Base-by-base conservation (phyloP, 1,139 yeast genomes). In the Meyerozyma sp. region DNA sequence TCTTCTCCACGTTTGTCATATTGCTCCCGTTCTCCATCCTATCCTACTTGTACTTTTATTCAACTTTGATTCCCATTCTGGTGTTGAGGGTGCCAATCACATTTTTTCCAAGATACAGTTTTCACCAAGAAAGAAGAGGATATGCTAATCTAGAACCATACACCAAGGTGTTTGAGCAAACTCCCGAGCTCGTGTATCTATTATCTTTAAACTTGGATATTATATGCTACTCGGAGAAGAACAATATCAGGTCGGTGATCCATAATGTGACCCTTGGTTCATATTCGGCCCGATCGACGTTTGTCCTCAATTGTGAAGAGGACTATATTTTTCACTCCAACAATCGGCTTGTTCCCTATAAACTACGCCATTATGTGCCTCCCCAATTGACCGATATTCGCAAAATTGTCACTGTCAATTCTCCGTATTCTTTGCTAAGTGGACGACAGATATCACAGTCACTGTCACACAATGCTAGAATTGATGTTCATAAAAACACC, bases 321-420 rank as follows among this genome's bases (percentile, higher is more conserved):
- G 47, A 63, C 11, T 49, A 46, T 40, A 50, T 65, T 18, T 66
- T 66, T 51, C 54, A 55, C 30, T 44, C 47, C 13, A 63, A 65
- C 41, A 73, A 73, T 49, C 38, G 48, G 47, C 45, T 63, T 35
- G 49, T 73, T 8, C 77, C 78, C 0, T 70, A 59, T 48, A 62
- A 64, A 42, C 54, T 69, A 30, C 56, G 69, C 39, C 61, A 55
- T 46, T 70, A 72, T 70, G 59, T 63, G 8, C 67, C 75, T 1
- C 77, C 78, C 0, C 37, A 60, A 0, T 37, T 67, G 10, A 60
- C 65, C 5, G 56, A 62, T 43, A 54, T 52, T 43, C 55, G 58
- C 42, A 55, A 52, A n/a, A 46, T 42, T 16, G 36, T 49, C 5
- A 41, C 39, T 3, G 23, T 58, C 13, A 40, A 46, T 9, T 43